phyloP scores from a whole-genome alignment of 768 basidiomycete genomes.

The Plicaturopsis crispa region DNA sequence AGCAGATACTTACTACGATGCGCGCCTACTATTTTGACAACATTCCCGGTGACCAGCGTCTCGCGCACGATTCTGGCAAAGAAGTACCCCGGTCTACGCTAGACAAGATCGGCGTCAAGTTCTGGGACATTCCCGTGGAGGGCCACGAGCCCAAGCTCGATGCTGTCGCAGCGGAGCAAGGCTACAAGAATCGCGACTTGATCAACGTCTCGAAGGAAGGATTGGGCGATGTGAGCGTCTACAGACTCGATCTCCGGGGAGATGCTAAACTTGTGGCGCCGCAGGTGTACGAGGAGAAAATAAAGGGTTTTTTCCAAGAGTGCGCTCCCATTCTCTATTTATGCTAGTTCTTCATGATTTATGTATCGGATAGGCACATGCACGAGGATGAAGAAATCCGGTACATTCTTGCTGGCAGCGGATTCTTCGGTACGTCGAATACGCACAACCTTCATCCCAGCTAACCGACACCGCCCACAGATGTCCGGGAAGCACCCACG shows the following conservation, averaged over 20 bases:
- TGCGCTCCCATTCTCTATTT: slow-evolving; percentile 23
- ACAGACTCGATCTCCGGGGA: neutral
- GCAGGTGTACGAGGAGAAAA: slow-evolving; percentile 65
- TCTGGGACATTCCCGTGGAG: slow-evolving; percentile 61
- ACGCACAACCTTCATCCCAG: slow-evolving; percentile 12
- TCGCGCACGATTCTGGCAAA: slow-evolving; percentile 66
- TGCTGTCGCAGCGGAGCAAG: slow-evolving; percentile 53
- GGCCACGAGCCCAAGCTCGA: slow-evolving; percentile 50
- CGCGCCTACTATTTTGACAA: slow-evolving; percentile 73
- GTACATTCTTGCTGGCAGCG: slow-evolving; percentile 79
- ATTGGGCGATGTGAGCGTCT: slow-evolving; percentile 59
- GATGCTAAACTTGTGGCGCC: slow-evolving; percentile 1
- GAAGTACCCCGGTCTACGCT: slow-evolving; percentile 49
- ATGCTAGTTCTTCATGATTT: neutral
- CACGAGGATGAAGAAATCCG: slow-evolving; percentile 97
- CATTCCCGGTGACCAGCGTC: slow-evolving; percentile 73
- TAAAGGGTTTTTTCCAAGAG: slow-evolving; percentile 83
- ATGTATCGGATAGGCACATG: slow-evolving; percentile 53
- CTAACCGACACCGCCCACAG: neutral
- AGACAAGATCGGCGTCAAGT: slow-evolving; percentile 50
- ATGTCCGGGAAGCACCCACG: slow-evolving; percentile 53
- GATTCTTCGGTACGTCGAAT: slow-evolving; percentile 92
- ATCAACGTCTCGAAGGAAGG: slow-evolving; percentile 74
- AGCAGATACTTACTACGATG: no score
- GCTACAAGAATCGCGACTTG: slow-evolving; percentile 79